phyloP scores from a whole-genome alignment of 768 basidiomycete genomes.

The Trametes cingulata region DNA sequence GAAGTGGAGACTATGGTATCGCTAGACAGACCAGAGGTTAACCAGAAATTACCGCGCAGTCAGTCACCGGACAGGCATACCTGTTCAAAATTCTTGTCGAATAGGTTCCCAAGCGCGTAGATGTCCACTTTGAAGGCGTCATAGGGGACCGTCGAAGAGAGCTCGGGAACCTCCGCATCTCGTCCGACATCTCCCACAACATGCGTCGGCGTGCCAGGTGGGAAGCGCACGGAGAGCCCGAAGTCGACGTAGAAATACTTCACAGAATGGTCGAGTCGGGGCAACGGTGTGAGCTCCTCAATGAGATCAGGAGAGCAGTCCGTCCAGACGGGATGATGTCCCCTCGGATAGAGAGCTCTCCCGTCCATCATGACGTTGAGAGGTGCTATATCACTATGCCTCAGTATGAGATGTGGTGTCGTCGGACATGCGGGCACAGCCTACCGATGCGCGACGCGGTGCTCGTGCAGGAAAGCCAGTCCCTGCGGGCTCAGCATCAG shows the following conservation, averaged over 20 bases:
- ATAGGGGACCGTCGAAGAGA: slow-evolving; percentile 21
- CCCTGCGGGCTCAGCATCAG: no score
- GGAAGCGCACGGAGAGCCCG: slow-evolving; percentile 20
- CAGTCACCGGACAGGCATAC: no score
- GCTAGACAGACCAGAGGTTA: no score
- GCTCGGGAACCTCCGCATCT: slow-evolving; percentile 26
- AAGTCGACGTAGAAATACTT: slow-evolving; percentile 32
- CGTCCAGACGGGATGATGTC: slow-evolving; percentile 28
- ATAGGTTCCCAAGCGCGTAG: slow-evolving; percentile 27
- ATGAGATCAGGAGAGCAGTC: slow-evolving; percentile 37
- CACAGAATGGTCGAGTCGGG: slow-evolving; percentile 37
- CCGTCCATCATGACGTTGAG: slow-evolving; percentile 29
- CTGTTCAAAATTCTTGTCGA: slow-evolving; percentile 11
- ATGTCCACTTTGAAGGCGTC: slow-evolving; percentile 28
- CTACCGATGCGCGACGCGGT: no score
- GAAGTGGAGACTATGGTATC: slow-evolving; percentile 14
- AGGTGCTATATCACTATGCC: slow-evolving; percentile 16
- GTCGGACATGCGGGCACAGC: no score
- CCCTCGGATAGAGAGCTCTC: slow-evolving; percentile 17
- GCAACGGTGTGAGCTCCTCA: slow-evolving; percentile 30
- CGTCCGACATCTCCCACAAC: slow-evolving; percentile 19
- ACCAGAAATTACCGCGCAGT: no score
- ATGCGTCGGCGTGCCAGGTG: slow-evolving; percentile 5
- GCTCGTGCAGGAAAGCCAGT: no score
- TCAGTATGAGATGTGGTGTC: background rate